Base-by-base conservation (phyloP, 495 filamentous ascomycete species). In the Aspergillus ostianus region DNA sequence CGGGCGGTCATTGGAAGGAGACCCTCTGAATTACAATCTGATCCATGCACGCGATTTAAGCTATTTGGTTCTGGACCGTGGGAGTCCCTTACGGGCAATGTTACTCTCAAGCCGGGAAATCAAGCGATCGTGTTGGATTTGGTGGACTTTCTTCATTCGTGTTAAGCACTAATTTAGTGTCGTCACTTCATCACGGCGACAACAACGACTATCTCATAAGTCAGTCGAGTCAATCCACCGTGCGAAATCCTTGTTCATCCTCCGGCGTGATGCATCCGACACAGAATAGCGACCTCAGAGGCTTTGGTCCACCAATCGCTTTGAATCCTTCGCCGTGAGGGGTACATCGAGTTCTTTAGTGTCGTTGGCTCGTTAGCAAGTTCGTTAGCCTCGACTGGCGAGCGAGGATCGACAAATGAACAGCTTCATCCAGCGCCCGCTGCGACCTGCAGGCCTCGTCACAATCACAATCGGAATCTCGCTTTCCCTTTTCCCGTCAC, bases 381-480 rank as follows among this genome's bases (percentile, higher is more conserved):
- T 30, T 5, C 4, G 21, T 41, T 41, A 41, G 36, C 36, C 36
- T 41, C 36, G 36, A 41, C 36, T 41, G 15, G 36, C 45, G 36
- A 46, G 20, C 19, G 6, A 20, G 6, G 51, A 58, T 59, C 53
- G 19, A 23, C 63, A 60, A 65, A 65, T 65, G 51, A 56, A 46
- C 61, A 49, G 47, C 57, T 32, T 19, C 30, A 48, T 53, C 51
- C 62, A 27, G 45, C 53, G 55, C 52, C 56, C 65, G 64, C 66
- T 71, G 67, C 68, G 62, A 64, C 51, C 69, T 77, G 74, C 74
- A 77, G 59, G 48, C 15, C 51, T 27, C 52, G 65, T 76, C 75
- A 77, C 73, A 73, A 55, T 77, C 75, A 76, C 74, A 75, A 52
- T 66, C 57, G 57, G 70, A 72, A 68, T 66, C 66, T 64, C 47